Base-by-base conservation (phyloP, 345 rosid species). In the Aurinia saxatilis region DNA sequence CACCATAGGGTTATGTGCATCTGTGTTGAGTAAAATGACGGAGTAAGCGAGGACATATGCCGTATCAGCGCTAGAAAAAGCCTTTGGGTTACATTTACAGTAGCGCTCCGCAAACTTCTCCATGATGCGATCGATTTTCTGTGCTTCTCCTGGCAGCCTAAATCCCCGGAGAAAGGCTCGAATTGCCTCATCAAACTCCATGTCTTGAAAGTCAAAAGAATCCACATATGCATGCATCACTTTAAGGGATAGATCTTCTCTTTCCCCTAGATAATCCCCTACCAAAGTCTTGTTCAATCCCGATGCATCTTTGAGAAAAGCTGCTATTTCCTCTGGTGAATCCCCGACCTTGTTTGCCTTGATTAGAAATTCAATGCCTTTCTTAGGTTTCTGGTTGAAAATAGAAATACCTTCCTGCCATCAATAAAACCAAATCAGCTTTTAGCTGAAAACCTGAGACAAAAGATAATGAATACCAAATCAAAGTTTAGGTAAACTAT, bases 351-450 rank as follows among this genome's bases (percentile, higher is more conserved):
- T 93, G 74, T 82, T 93, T 67, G 99, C 90, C 74, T 85, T 90
- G 69, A 93, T 82, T 41, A 93, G 86, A 80, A 90, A 93, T 70
- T 85, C 96, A 79, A 93, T 90, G 36, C 99, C 99, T 77, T 81
- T 93, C 75, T 85, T 90, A 68, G 99, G 97, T 70, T 93, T 93
- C 80, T 84, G 79, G 71, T 93, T 93, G 77, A 93, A 93, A 80
- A 90, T 90, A 68, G 99, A 90, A 57, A 93, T 90, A 84, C 99
- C 99, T 87, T 93, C 99, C 99, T 90, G 99, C 87, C 95, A 84
- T 55, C 73, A 79, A 75, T 34, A 63, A 73, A 39, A 73, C 29
- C 60, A 71, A 69, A 81, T 72, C 62, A 77, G 77, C 71, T 51
- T 74, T 73, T 60, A 41, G 66, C 25, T 63, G 60, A 63, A 31